These are phyloP conservation scores for Aspergillus phoenicis DNA, from an alignment of 2,329 filamentous ascomycete species.

Conservation along the genomic window DNA sequence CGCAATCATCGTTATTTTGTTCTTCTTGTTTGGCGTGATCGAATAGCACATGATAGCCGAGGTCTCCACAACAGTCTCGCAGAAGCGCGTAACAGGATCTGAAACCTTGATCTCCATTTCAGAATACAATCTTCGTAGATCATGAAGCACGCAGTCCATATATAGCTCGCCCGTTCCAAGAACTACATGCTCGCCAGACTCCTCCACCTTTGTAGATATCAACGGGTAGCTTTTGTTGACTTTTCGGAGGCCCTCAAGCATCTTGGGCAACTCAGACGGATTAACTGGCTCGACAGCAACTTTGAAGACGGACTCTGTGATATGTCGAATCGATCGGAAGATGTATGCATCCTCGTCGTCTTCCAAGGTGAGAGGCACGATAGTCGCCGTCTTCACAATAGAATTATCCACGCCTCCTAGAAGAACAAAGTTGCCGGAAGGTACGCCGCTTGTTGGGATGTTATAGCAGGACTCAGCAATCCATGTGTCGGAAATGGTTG, in stretches of 20 bases:
- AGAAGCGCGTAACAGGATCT: slow-evolving; percentile 95
- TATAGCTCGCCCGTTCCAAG: slow-evolving; percentile 97
- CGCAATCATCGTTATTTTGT: slow-evolving; percentile 97
- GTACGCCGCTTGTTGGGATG: slow-evolving; percentile 85
- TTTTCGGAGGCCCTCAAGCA: slow-evolving; percentile 94
- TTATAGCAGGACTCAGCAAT: slow-evolving; percentile 93
- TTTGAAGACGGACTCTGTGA: slow-evolving; percentile 97
- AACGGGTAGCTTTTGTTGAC: slow-evolving; percentile 98
- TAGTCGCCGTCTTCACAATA: slow-evolving; percentile 94
- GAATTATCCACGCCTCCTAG: slow-evolving; percentile 93
- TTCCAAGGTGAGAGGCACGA: slow-evolving; percentile 77
- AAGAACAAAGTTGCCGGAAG: slow-evolving; percentile 91
- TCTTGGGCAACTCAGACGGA: slow-evolving; percentile 95
- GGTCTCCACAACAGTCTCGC: slow-evolving; percentile 95
- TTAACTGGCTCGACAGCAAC: slow-evolving; percentile 98
- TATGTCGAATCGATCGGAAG: slow-evolving; percentile 88
- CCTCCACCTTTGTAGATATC: slow-evolving; percentile 94
- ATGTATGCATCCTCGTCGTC: slow-evolving; percentile 93
- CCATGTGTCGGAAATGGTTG: slow-evolving; percentile 81
- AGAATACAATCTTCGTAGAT: slow-evolving; percentile 87
- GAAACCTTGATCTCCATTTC: slow-evolving; percentile 99
- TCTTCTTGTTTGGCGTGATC: slow-evolving; percentile 98
- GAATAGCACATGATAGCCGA: slow-evolving; percentile 98
- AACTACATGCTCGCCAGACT: slow-evolving; percentile 94
- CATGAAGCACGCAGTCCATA: slow-evolving; percentile 98